Base-by-base conservation (phyloP, 495 filamentous ascomycete genomes). In the Trichodelitschia bisporula region DNA sequence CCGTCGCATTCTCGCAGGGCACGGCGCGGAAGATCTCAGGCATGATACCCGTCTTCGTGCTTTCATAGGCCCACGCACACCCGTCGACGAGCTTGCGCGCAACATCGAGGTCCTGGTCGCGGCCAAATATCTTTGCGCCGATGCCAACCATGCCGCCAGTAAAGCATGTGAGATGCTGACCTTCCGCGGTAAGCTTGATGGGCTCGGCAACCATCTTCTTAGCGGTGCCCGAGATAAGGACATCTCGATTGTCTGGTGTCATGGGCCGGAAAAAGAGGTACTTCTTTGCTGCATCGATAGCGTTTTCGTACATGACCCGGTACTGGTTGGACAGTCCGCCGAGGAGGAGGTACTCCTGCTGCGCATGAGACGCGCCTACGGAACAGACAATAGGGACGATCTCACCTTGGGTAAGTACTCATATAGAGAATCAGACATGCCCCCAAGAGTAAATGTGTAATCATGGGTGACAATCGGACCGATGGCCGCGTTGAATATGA, bases 251-350 rank as follows among this genome's bases (percentile, higher is more conserved):
- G 19, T 52, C 42, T 1, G 40, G 41, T n/a, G 40, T 45, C 44
- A 62, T 49, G 1, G 61, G 61, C 8, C 54, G 50, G 40, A 57
- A 65, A 19, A 63, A 40, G 15, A 52, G 39, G 38, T 59, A 40
- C 20, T 46, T 38, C 13, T 45, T 45, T 4, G 40, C 45, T 0
- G 53, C 33, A 4, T 38, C 37, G 5, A 53, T 45, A 4, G 53
- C 40, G 23, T 41, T 37, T 19, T 51, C 41, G 30, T 57, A 62
- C 28, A 64, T 41, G 15, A 45, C 50, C 17, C 46, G 41, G 38
- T 63, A 63, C 34, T 56, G 50, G 4, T 43, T 32, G 19, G 31
- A 40, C 0, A 43, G 25, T 25, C 47, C 46, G 11, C 51, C 49
- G 6, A 55, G 46, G 27, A 52, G 39, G 17, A 48, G 31, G 30